These are phyloP conservation scores for Fusarium lyarnte DNA, from an alignment of 2,329 filamentous ascomycete genomes.

Conservation along the genomic window DNA sequence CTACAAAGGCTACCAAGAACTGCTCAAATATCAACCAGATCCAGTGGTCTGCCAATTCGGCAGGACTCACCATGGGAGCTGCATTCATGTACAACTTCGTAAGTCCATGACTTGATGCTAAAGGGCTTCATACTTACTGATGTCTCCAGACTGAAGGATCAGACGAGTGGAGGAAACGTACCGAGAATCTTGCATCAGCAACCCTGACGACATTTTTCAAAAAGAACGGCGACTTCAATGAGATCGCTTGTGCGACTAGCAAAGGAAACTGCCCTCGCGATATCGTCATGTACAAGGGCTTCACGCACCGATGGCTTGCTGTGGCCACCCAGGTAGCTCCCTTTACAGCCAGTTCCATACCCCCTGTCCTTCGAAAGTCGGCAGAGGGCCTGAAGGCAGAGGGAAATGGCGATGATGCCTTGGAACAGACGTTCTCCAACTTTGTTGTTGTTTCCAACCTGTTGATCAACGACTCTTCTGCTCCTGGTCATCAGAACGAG, in stretches of 20 bases:
- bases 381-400: constrained; percentile 37
- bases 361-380: constrained; percentile 64
- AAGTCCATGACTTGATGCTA: constrained; percentile 22
- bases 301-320: constrained; percentile 72
- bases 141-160: constrained; percentile 5
- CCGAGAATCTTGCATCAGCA: constrained; percentile 64
- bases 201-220: constrained; percentile 60
- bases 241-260: constrained; percentile 69
- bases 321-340: constrained; percentile 69
- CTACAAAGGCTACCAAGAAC: constrained; percentile 61
- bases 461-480: neutral
- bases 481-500: neutral
- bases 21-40: constrained; percentile 68
- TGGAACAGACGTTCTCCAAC: constrained; percentile 12
- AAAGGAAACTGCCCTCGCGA: constrained; percentile 71
- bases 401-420: neutral
- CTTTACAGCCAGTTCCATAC: constrained; percentile 62
- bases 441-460: constrained; percentile 9
- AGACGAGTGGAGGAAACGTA: constrained; percentile 61
- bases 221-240: constrained; percentile 65
- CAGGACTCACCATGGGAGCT: constrained; percentile 67
- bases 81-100: constrained; percentile 75
- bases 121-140: constrained; percentile 9
- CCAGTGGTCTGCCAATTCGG: constrained; percentile 74
- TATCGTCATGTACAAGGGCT: constrained; percentile 77